Percentiles rank a stretch among this genome's conserved stretches.
These are phyloP conservation scores for Orbilia oligospora DNA, from an alignment of 2,329 filamentous ascomycete genomes.

Conservation along the genomic window DNA sequence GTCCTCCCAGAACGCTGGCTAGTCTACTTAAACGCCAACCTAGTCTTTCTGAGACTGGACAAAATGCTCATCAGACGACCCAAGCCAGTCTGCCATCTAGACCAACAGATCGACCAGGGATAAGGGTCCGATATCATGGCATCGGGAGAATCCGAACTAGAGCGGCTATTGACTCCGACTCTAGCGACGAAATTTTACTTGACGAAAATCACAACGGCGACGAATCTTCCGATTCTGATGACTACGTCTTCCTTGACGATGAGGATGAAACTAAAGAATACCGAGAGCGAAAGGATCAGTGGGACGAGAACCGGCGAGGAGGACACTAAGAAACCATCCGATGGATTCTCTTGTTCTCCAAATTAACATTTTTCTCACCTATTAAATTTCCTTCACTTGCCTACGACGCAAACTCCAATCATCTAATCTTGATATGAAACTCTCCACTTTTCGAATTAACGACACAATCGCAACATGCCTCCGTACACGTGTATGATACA, in stretches of 20 bases:
- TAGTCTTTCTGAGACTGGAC: neutral
- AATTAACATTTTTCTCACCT: neutral
- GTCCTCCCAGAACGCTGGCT: neutral
- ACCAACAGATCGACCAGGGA: no score
- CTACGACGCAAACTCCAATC: neutral
- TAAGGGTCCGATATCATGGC: neutral
- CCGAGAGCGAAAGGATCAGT: neutral
- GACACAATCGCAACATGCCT: neutral
- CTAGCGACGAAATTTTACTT: neutral
- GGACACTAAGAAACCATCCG: neutral
- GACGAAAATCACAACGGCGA: neutral
- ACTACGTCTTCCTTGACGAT: constrained; percentile 10
- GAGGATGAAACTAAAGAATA: neutral
- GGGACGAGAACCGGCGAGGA: neutral
- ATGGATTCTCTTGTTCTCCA: neutral
- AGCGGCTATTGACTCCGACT: neutral
- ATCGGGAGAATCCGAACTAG: neutral
- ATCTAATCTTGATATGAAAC: neutral
- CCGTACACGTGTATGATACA: neutral
- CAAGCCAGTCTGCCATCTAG: no score
- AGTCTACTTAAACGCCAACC: neutral
- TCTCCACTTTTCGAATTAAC: neutral
- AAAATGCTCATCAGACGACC: neutral
- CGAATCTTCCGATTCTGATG: constrained; percentile 25
- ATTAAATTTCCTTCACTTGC: neutral